Evolutionary conservation across 2,329 filamentous ascomycete genomes (phyloP).

Genomic region (Penicillium sp.): DNA sequence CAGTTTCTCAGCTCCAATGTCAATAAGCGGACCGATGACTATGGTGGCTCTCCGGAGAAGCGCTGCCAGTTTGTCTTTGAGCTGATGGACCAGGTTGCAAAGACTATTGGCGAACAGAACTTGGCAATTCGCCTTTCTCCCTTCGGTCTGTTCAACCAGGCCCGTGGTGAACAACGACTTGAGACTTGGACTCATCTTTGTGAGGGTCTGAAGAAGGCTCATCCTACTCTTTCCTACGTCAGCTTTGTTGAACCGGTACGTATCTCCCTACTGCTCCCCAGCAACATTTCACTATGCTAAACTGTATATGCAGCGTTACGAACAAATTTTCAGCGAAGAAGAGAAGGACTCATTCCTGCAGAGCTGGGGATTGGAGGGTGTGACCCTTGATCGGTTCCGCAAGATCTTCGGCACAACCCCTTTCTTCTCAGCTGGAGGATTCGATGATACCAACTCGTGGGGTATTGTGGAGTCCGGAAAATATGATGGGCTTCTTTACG

Average conservation of each 20-base stretch:
- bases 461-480: conserved; percentile 53
- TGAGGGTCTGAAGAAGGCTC: conserved; percentile 50
- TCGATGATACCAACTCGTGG: conserved; percentile 55
- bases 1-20: conserved; percentile 57
- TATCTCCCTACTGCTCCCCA: neutral
- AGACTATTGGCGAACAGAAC: conserved; percentile 51
- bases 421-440: conserved; percentile 62
- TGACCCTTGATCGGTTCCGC: conserved; percentile 55
- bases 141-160: conserved; percentile 58
- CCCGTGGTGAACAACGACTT: conserved; percentile 54
- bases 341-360: conserved; percentile 56
- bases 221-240: conserved; percentile 55
- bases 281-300: neutral
- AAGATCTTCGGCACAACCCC: conserved; percentile 57
- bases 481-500: conserved; percentile 55
- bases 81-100: conserved; percentile 53
- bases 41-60: conserved; percentile 57
- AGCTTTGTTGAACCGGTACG: conserved; percentile 58
- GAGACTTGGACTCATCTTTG: conserved; percentile 60
- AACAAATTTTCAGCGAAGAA: conserved; percentile 55
- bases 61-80: conserved; percentile 62
- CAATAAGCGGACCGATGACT: conserved; percentile 56
- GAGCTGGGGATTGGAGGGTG: conserved; percentile 52
- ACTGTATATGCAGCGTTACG: conserved; percentile 43
- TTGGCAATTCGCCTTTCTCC: conserved; percentile 53